phyloP scores from a whole-genome alignment of 441 rosid species.

The Populus trichocarpa region DNA sequence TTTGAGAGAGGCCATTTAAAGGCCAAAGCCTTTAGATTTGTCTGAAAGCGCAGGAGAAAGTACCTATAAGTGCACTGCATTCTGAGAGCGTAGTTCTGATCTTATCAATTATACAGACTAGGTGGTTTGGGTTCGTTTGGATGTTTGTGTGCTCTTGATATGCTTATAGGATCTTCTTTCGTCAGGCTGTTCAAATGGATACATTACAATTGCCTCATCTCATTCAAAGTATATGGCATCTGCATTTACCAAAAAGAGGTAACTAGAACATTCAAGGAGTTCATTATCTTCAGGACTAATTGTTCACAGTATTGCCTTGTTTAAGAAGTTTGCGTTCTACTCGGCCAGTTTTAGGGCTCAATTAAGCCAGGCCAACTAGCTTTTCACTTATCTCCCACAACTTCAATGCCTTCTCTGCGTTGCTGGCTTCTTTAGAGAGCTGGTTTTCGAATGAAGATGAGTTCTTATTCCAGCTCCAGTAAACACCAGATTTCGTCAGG shows the following conservation, averaged over 20 bases:
- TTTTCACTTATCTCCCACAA: constrained; percentile 89
- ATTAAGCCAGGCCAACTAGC: constrained; percentile 70
- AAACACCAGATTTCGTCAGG: constrained; percentile 79
- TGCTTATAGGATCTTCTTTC: not conserved
- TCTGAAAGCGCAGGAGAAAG: not conserved
- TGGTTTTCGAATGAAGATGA: constrained; percentile 86
- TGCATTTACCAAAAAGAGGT: constrained; percentile 4
- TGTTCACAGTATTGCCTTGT: not conserved
- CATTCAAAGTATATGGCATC: not conserved
- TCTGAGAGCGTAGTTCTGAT: not conserved
- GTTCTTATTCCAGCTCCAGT: constrained; percentile 95
- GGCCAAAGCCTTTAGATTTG: not conserved
- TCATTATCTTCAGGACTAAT: not conserved
- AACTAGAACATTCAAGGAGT: not conserved
- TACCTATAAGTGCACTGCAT: not conserved
- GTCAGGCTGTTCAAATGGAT: not conserved
- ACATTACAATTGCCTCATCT: not conserved
- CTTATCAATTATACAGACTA: not conserved
- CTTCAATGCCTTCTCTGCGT: constrained; percentile 71
- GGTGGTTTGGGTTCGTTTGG: not conserved
- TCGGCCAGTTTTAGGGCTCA: not conserved
- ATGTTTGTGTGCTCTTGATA: not conserved
- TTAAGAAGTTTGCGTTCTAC: not conserved
- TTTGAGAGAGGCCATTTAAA: not conserved
- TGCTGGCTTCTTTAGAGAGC: constrained; percentile 81